Conservation (phyloP, 345 rosid genomes). For the Orychophragmus violaceus region DNA sequence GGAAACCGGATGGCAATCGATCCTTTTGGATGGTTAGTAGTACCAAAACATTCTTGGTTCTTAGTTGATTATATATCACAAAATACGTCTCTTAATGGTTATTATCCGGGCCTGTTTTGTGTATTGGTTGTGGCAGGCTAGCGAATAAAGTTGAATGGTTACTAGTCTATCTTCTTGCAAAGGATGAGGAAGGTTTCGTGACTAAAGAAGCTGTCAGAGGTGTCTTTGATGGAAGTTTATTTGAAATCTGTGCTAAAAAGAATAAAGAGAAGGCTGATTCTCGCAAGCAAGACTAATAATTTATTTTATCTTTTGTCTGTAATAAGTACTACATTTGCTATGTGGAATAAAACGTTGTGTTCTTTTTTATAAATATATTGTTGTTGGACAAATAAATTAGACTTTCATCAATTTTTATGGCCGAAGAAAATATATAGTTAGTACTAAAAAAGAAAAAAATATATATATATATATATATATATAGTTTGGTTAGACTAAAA, state of each 20-base stretch:
- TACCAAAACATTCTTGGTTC: background rate
- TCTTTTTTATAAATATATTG: no score
- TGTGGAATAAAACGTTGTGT: no score
- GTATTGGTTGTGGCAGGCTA: conserved; percentile 35
- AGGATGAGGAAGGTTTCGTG: conserved; percentile 56
- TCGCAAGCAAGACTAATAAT: conserved; percentile 21
- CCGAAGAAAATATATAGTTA: no score
- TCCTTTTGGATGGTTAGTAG: conserved; percentile 58
- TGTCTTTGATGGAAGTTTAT: conserved; percentile 68
- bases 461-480: no score
- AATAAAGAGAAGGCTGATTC: conserved; percentile 29
- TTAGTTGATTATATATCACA: background rate
- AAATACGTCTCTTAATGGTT: background rate
- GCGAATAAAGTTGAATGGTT: conserved; percentile 50
- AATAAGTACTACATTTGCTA: background rate
- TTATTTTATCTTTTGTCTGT: background rate
- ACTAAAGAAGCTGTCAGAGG: conserved; percentile 72
- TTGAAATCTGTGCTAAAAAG: conserved; percentile 55
- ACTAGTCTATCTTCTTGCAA: conserved; percentile 50
- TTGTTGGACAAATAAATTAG: no score
- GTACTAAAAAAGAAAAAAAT: no score
- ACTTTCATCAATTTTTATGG: no score
- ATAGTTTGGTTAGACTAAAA: no score
- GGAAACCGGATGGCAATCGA: conserved; percentile 53
- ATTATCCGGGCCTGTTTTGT: background rate